Conservation (phyloP, 129 eudicot genomes). For the Lonicera japonica region DNA sequence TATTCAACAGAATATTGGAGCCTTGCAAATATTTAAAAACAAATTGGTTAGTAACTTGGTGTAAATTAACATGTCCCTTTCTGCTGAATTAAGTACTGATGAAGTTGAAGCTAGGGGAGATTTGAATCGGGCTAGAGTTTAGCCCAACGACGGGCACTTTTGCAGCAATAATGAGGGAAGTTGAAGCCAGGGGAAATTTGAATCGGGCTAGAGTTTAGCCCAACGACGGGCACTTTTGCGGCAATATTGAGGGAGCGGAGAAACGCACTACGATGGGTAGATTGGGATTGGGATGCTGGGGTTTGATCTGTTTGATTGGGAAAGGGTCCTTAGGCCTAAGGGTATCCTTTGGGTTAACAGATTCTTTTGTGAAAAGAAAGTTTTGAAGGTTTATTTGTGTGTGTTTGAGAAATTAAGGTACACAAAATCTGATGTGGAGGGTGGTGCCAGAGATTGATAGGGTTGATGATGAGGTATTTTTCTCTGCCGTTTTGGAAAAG, state of each 20-base stretch:
- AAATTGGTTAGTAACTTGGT: too few relatives aligned
- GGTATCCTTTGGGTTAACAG: conserved; percentile 4
- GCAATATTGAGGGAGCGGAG: too few relatives aligned
- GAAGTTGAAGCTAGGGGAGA: conserved; percentile 9
- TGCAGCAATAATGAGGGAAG: conserved; percentile 37
- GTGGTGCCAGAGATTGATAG: conserved; percentile 24
- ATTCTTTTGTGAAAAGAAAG: conserved; percentile 21
- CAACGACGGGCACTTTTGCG: too few relatives aligned
- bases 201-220: too few relatives aligned
- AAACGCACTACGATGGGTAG: conserved; percentile 16
- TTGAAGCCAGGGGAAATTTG: too few relatives aligned
- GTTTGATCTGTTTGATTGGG: neutral
- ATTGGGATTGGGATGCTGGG: neutral
- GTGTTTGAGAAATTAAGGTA: conserved; percentile 19
- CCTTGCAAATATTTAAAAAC: too few relatives aligned
- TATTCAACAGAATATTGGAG: too few relatives aligned
- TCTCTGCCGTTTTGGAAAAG: conserved; percentile 23
- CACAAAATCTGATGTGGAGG: conserved; percentile 20
- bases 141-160: conserved; percentile 37
- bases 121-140: conserved; percentile 36
- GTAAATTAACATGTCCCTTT: neutral
- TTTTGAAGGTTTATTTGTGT: conserved; percentile 12
- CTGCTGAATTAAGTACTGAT: conserved; percentile 17
- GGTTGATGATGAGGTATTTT: conserved; percentile 21
- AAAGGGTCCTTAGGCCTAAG: neutral